Evolutionary conservation across 805 yeast genomes (phyloP).

Genomic region (Yueomyces sinensis): DNA sequence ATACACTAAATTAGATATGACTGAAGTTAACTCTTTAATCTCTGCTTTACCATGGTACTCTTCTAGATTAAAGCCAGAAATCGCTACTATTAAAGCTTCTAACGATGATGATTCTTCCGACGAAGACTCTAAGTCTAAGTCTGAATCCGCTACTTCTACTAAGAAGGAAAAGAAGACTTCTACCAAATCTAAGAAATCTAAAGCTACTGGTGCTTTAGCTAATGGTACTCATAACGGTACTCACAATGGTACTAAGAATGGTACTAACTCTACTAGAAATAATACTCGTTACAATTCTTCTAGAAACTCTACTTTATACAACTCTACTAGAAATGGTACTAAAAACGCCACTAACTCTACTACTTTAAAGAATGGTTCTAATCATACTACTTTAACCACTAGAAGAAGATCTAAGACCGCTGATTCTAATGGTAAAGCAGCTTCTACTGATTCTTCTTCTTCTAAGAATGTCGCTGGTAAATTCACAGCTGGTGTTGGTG

Average conservation of each 20-base stretch:
- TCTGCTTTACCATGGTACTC: conserved; percentile 25
- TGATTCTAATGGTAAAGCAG: background rate
- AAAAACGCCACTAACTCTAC: too few species aligned
- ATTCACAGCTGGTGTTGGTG: conserved; percentile 10
- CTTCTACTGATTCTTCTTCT: background rate
- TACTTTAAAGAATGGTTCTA: too few species aligned
- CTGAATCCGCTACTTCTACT: background rate
- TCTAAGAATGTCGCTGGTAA: background rate
- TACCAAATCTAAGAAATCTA: background rate
- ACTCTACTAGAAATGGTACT: too few species aligned
- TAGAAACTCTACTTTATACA: background rate
- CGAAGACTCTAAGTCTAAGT: conserved; percentile 1
- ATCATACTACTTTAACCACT: too few species aligned
- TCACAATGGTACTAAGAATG: conserved; percentile 1
- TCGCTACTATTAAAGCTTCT: conserved; percentile 3
- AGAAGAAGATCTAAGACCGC: background rate
- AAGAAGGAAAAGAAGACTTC: background rate
- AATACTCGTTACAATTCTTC: conserved; percentile 1
- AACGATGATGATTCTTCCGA: conserved; percentile 2
- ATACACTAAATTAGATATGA: conserved; percentile 15
- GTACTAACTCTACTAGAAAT: conserved; percentile 1
- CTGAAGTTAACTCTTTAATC: conserved; percentile 16
- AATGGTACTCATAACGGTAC: conserved; percentile 1
- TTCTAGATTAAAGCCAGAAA: conserved; percentile 11
- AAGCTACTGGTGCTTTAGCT: background rate